Evolutionary conservation across 2,329 filamentous ascomycete genomes (phyloP), one percentile per base, ranked within the genome.

Genomic region (Trichoderma sp.): DNA sequence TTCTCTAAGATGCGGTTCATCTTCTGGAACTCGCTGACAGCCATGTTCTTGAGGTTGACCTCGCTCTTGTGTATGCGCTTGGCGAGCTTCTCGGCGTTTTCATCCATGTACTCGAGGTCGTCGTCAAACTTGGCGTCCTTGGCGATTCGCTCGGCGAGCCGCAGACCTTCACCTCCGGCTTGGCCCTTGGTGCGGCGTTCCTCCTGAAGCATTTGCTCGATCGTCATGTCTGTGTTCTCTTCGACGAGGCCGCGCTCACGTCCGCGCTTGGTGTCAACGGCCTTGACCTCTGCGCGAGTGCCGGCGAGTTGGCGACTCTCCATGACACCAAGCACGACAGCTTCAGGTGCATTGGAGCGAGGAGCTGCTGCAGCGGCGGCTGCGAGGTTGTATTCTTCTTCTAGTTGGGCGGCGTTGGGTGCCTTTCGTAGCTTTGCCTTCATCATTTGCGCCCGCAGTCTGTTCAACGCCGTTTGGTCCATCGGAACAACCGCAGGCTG

Each of bases 121-220:
- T 97, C 90, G 83, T 94, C 91, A 80, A 97, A 99, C 79, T 95
- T 97, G 63, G 83, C 89, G 81, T 99, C 96, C 79, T 97, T 97
- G 69, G 95, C 93, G 76, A 99, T 99, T 73, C 95, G 90, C 80
- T 98, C 95, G 3, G 96, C 96, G 36, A 98, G 88, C 4, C 93
- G 89, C 76, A 91, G 86, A 1, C 93, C 93, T 79, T 98, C 95
- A 68, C 94, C 94, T 56, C 93, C 93, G 4, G 86, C 85, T 77
- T 93, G 90, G 18, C 91, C 91, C 72, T 90, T 91, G 5, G 93
- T 98, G 70, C 95, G 91, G 43, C 93, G 90, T 82, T 99, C 96
- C 81, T 98, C 95, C 32, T 94, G 90, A 21, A 99, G 90, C 96
- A 99, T 99, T 81, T 99, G 96, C 69, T 97, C 94, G 73, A 99